Base-by-base conservation (phyloP, 2,329 filamentous ascomycete species). In the Dichotomopilus funicola region DNA sequence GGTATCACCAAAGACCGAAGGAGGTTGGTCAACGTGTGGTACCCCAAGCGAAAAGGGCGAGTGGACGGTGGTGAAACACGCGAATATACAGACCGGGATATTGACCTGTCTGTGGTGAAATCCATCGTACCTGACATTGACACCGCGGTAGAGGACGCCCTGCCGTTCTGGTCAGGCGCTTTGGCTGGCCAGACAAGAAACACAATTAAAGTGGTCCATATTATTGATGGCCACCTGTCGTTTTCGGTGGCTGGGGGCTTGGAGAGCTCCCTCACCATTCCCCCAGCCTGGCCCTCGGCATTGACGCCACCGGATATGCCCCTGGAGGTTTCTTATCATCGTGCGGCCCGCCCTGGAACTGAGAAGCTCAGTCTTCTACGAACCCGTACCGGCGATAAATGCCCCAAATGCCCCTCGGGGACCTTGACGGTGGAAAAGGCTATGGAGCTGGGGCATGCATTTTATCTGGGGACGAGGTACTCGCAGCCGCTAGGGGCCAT, bases 361-460 rank as follows among this genome's bases (percentile, higher is more conserved):
- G 62, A 70, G 52, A 70, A 72, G 0, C 71, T 89, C 40, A 85
- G 88, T 62, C 71, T 95, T 7, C 73, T 90, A 6, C 80, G 81
- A 56, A 80, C 87, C 13, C 75, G 75, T 48, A 72, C 83, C 44
- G 88, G 87, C 10, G 89, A 95, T 65, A 63, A 70, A 9, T 99
- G 94, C 64, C 83, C 88, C 0, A 75, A 78, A 41, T 99, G 94
- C 67, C 66, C 72, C 0, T 65, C 75, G 0, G 87, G 87, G 0
- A 74, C 70, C 2, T 75, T 97, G 27, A 76, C 75, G 44, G 76
- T 88, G 2, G 79, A 87, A 55, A 85, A 81, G 59, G 89, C 91
- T 6, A 86, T 97, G 49, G 94, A 99, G 71, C 78, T 97, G 12
- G 94, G 90, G 0, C 94, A 99, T 70, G 97, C 94, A 0, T 99